Evolutionary conservation across 2,329 filamentous ascomycete species (phyloP).

Genomic region (Monosporascus sp.): DNA sequence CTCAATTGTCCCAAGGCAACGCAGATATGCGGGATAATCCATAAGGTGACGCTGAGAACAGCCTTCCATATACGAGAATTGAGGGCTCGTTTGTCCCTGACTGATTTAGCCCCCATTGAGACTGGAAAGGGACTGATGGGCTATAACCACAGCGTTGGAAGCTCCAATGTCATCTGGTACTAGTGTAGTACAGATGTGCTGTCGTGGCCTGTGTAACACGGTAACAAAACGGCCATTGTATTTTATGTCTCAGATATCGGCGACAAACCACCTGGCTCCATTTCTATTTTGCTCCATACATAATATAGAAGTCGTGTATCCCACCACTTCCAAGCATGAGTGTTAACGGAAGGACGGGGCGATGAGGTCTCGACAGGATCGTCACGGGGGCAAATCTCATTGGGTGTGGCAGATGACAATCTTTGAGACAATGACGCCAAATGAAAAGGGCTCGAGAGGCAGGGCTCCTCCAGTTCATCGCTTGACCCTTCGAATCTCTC

Average conservation of each 20-base stretch:
- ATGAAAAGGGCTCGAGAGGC: too few relatives aligned
- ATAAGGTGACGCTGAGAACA: background rate
- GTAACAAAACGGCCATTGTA: background rate
- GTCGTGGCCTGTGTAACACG: background rate
- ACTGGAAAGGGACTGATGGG: background rate
- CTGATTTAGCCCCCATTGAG: background rate
- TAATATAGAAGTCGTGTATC: background rate
- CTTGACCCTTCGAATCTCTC: too few relatives aligned
- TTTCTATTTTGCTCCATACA: background rate
- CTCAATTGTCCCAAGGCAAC: background rate
- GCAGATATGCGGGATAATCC: too few relatives aligned
- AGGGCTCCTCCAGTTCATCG: too few relatives aligned
- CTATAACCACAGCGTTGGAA: background rate
- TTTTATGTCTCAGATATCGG: background rate
- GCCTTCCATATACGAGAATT: background rate
- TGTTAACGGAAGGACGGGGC: too few relatives aligned
- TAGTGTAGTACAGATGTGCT: background rate
- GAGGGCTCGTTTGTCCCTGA: too few relatives aligned
- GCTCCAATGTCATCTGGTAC: background rate
- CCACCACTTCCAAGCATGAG: too few relatives aligned
- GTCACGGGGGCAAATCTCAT: too few relatives aligned
- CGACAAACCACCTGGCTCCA: background rate
- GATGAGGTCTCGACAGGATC: too few relatives aligned
- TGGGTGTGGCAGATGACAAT: too few relatives aligned
- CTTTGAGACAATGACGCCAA: too few relatives aligned